Conservation (phyloP, 2,329 filamentous ascomycete genomes). For the Parastagonospora avenae region DNA sequence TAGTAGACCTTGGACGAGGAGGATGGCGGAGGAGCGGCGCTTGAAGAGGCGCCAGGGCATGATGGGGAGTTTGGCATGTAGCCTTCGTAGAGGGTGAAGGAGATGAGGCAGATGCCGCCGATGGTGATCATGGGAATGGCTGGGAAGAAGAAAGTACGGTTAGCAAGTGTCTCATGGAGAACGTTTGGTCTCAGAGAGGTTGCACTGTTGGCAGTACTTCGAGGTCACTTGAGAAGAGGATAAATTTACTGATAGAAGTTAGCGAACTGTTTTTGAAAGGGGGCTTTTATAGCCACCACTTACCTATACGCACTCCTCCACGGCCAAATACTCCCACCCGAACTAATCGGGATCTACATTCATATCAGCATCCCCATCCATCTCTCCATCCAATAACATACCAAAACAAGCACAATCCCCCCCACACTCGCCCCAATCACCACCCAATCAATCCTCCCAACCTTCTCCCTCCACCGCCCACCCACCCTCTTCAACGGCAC, state of each 20-base stretch:
- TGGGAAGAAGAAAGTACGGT: too few species aligned
- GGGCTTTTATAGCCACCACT: too few species aligned
- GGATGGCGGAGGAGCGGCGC: not conserved
- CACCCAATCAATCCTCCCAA: constrained; percentile 2
- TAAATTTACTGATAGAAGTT: too few species aligned
- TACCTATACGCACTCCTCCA: constrained; percentile 1
- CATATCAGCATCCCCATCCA: too few species aligned
- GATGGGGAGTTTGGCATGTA: not conserved
- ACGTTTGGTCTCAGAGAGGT: too few species aligned
- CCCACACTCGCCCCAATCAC: not conserved
- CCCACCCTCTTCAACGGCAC: constrained; percentile 1
- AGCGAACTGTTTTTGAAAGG: too few species aligned
- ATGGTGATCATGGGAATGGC: constrained; percentile 6
- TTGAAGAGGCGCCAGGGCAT: constrained; percentile 5
- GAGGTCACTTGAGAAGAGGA: too few species aligned
- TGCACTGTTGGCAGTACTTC: too few species aligned
- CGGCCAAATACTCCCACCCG: constrained; percentile 5
- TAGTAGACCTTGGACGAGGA: not conserved
- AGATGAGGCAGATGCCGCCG: constrained; percentile 3
- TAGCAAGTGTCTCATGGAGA: too few species aligned
- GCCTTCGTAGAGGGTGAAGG: constrained; percentile 4
- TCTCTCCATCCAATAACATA: not conserved
- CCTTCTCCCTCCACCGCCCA: constrained; percentile 2
- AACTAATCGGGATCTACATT: constrained; percentile 1
- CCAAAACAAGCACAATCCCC: constrained; percentile 1